These are phyloP conservation scores for Kregervanrija pseudodelftensis DNA, from an alignment of 805 yeast species.

Conservation along the genomic window DNA sequence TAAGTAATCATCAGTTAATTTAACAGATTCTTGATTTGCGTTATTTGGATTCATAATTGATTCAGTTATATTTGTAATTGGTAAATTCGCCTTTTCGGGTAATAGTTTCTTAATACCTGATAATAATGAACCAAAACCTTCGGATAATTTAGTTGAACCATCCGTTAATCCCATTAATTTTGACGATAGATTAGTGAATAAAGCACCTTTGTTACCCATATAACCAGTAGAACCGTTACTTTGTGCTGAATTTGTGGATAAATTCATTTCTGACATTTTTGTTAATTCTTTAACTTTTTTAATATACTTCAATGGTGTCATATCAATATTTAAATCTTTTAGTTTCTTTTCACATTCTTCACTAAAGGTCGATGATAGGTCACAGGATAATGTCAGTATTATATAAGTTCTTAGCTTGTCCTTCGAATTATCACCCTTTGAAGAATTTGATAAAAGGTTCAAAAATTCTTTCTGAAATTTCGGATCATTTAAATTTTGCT, in stretches of 20 bases:
- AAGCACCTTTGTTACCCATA: slow-evolving; percentile 33
- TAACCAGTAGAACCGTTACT: slow-evolving; percentile 24
- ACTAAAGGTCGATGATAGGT: slow-evolving; percentile 39
- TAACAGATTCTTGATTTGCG: slow-evolving; percentile 55
- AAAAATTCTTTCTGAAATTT: slow-evolving; percentile 52
- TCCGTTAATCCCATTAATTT: slow-evolving; percentile 74
- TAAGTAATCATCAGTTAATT: slow-evolving; percentile 79
- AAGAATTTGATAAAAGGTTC: slow-evolving; percentile 42
- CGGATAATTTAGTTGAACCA: slow-evolving; percentile 60
- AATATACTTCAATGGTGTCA: slow-evolving; percentile 63
- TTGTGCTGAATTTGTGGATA: slow-evolving; percentile 25
- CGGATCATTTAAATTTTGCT: slow-evolving; percentile 67
- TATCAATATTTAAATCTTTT: slow-evolving; percentile 46
- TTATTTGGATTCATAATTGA: slow-evolving; percentile 79
- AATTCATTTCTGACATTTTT: slow-evolving; percentile 37
- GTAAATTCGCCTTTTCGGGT: slow-evolving; percentile 83
- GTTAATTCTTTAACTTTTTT: slow-evolving; percentile 75
- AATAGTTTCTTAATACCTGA: slow-evolving; percentile 80
- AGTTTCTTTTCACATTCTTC: slow-evolving; percentile 60
- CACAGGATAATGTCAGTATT: slow-evolving; percentile 59
- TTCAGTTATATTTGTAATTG: slow-evolving; percentile 86
- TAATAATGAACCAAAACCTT: slow-evolving; percentile 84
- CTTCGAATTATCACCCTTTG: slow-evolving; percentile 47
- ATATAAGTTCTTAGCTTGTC: slow-evolving; percentile 89
- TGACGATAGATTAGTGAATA: slow-evolving; percentile 68